phyloP scores from a whole-genome alignment of 352 stramenopile genomes.

The Pythium brachiatum region DNA sequence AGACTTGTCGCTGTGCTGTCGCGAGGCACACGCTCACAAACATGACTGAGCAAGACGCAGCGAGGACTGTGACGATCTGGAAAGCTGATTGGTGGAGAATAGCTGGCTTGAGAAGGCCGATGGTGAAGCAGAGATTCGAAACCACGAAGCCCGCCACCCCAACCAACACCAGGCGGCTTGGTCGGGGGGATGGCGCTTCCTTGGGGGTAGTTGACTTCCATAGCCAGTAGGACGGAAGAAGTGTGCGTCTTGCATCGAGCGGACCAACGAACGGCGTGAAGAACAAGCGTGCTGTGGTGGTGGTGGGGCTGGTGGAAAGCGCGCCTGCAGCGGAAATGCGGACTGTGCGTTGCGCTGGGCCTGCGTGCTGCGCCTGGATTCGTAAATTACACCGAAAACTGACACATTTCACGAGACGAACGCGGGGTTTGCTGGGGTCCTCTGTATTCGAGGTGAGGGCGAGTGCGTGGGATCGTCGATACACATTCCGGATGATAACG shows the following conservation, averaged over 20 bases:
- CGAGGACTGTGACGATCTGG: background rate
- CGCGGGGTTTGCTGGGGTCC: background rate
- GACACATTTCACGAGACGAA: slow-evolving; percentile 6
- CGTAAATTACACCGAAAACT: slow-evolving; percentile 17
- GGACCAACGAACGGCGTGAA: background rate
- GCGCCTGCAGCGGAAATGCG: too few species aligned
- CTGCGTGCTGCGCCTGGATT: background rate
- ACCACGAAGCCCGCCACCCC: background rate
- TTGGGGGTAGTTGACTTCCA: background rate
- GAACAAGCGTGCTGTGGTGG: background rate
- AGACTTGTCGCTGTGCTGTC: slow-evolving; percentile 24
- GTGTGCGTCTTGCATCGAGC: background rate
- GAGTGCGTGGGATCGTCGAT: background rate
- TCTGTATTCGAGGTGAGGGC: background rate
- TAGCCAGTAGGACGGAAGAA: background rate
- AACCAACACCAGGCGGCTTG: background rate
- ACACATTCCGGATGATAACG: slow-evolving; percentile 15
- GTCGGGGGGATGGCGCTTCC: background rate
- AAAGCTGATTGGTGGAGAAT: background rate
- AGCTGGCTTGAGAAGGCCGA: background rate
- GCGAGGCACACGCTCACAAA: background rate
- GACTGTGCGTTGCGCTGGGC: too few species aligned
- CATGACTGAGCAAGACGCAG: background rate
- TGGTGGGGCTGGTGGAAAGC: too few species aligned
- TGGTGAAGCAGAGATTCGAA: background rate